phyloP scores from a whole-genome alignment of 306 rosid species.

The Fagus sylvatica region DNA sequence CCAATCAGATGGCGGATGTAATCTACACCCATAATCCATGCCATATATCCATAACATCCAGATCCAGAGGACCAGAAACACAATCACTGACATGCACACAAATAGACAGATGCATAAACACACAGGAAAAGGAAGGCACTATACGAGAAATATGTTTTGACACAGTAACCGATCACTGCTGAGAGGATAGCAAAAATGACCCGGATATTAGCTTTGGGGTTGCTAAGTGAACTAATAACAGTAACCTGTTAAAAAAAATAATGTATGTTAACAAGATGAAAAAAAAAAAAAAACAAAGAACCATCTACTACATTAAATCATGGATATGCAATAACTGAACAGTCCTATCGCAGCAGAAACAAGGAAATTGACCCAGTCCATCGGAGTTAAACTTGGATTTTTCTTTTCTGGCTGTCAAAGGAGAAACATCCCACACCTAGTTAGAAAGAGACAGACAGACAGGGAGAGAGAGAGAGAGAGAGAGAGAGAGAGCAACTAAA shows the following conservation, averaged over 20 bases:
- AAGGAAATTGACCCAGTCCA: constrained; percentile 96
- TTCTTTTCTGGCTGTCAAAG: constrained; percentile 87
- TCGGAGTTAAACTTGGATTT: constrained; percentile 96
- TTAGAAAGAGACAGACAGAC: constrained; percentile 12
- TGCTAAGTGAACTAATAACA: constrained; percentile 71
- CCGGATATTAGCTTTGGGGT: constrained; percentile 79
- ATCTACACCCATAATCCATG: too few relatives aligned
- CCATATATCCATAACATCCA: not conserved
- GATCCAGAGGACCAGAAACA: constrained; percentile 11
- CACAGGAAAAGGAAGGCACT: constrained; percentile 22
- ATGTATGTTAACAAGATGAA: constrained; percentile 24
- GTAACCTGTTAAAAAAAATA: constrained; percentile 64
- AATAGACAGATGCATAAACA: not conserved
- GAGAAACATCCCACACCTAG: constrained; percentile 23
- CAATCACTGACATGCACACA: constrained; percentile 8
- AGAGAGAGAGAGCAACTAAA: constrained; percentile 5
- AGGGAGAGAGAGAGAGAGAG: not conserved
- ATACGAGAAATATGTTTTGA: constrained; percentile 92
- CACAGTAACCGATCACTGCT: constrained; percentile 81
- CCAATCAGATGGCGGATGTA: too few relatives aligned
- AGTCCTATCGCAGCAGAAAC: constrained; percentile 86
- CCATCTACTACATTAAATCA: constrained; percentile 2
- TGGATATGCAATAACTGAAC: constrained; percentile 46
- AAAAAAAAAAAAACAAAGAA: constrained; percentile 9
- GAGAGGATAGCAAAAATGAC: constrained; percentile 81